Percentiles rank a stretch among this genome's conserved stretches.
Conservation (phyloP, 1,139 yeast species). For the Geotrichum histeridarum region DNA sequence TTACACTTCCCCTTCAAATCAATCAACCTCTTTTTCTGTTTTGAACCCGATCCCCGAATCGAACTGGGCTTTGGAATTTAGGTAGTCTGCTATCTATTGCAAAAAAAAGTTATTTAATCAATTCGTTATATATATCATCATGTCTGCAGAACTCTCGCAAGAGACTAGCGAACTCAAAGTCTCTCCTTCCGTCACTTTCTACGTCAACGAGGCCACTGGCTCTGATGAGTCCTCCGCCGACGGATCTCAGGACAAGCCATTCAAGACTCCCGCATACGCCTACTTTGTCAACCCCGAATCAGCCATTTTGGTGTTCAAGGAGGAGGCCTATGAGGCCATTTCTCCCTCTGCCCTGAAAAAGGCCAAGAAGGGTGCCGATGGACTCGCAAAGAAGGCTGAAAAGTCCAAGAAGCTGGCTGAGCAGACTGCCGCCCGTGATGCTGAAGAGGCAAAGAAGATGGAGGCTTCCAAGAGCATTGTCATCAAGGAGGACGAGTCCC, state of each 20-base stretch:
- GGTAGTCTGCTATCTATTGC: neutral
- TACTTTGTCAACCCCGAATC: conserved; percentile 52
- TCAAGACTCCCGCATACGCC: conserved; percentile 80
- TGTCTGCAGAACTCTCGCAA: conserved; percentile 19
- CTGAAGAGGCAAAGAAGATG: conserved; percentile 62
- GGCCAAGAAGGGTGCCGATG: conserved; percentile 94
- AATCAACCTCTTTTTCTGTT: neutral
- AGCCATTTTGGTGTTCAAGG: conserved; percentile 60
- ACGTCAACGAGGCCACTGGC: conserved; percentile 72
- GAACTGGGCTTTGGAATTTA: too few species aligned
- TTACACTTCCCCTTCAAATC: neutral
- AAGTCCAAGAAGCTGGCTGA: conserved; percentile 67
- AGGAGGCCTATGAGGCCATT: conserved; percentile 65
- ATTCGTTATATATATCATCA: neutral
- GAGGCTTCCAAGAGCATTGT: conserved; percentile 69
- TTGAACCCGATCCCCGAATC: neutral
- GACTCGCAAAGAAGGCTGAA: conserved; percentile 81
- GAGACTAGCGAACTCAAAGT: conserved; percentile 16
- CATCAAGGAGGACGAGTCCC: conserved; percentile 63
- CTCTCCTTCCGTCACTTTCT: conserved; percentile 33
- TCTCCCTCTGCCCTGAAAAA: conserved; percentile 92
- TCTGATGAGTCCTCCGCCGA: conserved; percentile 48
- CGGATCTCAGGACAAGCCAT: conserved; percentile 69
- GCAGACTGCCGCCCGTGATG: conserved; percentile 55
- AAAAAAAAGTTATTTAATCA: neutral